Evolutionary conservation across 257 asterid species (phyloP).

Genomic region (Solanum chiquidenum): DNA sequence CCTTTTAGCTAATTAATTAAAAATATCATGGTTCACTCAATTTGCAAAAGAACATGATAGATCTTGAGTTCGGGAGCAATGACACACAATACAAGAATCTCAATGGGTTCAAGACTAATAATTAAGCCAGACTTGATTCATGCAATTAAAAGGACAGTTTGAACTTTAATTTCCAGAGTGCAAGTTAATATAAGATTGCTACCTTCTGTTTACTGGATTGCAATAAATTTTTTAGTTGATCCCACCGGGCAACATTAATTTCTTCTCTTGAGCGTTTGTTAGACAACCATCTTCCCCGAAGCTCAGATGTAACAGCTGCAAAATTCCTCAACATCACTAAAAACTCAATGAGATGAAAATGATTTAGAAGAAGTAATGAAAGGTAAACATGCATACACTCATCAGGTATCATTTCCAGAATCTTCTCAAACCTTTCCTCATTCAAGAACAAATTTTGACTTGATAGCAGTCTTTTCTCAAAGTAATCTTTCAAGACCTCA

Average conservation of each 20-base stretch:
- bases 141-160: background rate
- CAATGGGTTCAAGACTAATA: background rate
- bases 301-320: conserved; percentile 78
- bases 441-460: conserved; percentile 58
- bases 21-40: background rate
- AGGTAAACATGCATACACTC: conserved; percentile 37
- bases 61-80: background rate
- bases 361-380: background rate
- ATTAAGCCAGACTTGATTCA: background rate
- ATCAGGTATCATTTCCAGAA: conserved; percentile 82
- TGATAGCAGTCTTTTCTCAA: conserved; percentile 45
- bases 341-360: background rate
- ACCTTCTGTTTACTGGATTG: conserved; percentile 85
- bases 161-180: background rate
- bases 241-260: conserved; percentile 62
- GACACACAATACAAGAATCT: background rate
- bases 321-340: background rate
- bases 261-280: conserved; percentile 61
- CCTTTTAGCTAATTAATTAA: background rate
- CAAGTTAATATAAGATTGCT: background rate
- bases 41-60: background rate
- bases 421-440: conserved; percentile 68
- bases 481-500: conserved; percentile 56
- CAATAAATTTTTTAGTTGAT: conserved; percentile 49
- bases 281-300: conserved; percentile 66